Conservation (phyloP, 1,284 basidiomycete species). For the Wallemia hederae region DNA sequence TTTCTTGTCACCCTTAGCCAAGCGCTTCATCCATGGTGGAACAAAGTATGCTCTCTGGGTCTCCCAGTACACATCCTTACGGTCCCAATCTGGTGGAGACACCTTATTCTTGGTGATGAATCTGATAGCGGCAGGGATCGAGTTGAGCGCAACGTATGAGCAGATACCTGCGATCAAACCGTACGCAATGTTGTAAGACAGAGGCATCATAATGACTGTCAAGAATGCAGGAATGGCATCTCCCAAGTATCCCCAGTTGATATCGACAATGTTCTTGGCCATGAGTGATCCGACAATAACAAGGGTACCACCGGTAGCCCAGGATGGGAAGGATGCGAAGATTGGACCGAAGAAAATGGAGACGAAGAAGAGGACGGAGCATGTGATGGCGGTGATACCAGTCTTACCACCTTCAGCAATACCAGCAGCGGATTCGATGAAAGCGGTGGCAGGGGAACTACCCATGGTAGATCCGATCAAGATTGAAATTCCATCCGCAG, state of each 20-base stretch:
- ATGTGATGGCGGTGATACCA: conserved; percentile 47
- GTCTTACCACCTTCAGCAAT: conserved; percentile 55
- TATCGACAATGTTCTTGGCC: conserved; percentile 56
- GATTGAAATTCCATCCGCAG: conserved; percentile 39
- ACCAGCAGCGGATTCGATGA: conserved; percentile 39
- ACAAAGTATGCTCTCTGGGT: conserved; percentile 1
- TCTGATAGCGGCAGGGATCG: conserved; percentile 29
- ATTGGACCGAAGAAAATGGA: conserved; percentile 70
- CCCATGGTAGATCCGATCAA: conserved; percentile 56
- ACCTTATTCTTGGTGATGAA: conserved; percentile 30
- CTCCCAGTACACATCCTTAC: conserved; percentile 2
- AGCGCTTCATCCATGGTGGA: neutral
- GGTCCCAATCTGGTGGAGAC: conserved; percentile 27
- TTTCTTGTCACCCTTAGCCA: neutral
- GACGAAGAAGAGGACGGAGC: conserved; percentile 49
- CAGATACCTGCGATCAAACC: conserved; percentile 54
- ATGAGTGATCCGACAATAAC: conserved; percentile 66
- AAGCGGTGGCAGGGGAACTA: conserved; percentile 62
- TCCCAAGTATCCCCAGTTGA: conserved; percentile 62
- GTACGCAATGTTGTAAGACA: conserved; percentile 41
- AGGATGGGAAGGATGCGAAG: conserved; percentile 56
- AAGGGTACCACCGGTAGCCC: conserved; percentile 65
- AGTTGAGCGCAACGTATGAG: conserved; percentile 43
- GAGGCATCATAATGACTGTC: conserved; percentile 38
- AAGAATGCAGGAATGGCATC: conserved; percentile 61